Evolutionary conservation across 495 filamentous ascomycete species (phyloP).

Genomic region (Penicillium alfredii): DNA sequence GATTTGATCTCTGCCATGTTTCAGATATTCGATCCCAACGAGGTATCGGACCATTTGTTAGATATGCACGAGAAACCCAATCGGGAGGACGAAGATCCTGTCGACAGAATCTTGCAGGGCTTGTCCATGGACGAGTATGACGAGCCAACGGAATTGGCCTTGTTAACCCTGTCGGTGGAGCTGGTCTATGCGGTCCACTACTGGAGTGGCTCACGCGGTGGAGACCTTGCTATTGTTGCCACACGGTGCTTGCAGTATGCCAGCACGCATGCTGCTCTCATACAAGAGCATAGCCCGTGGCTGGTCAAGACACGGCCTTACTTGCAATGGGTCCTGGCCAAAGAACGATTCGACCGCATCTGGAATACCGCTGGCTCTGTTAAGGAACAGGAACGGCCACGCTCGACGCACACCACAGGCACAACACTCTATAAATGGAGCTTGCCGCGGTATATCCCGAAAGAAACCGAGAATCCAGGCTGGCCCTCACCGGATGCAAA

Average conservation of each 20-base stretch:
- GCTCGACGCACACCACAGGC: neutral
- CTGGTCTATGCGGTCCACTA: neutral
- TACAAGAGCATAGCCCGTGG: conserved; percentile 2
- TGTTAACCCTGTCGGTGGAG: conserved; percentile 1
- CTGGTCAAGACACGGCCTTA: conserved; percentile 7
- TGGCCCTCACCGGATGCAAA: neutral
- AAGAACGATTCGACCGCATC: conserved; percentile 4
- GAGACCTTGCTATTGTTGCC: neutral
- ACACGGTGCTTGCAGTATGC: neutral
- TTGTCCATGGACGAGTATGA: conserved; percentile 2
- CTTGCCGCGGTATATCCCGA: neutral
- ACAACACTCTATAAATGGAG: neutral
- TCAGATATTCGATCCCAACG: no score
- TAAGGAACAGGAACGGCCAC: neutral
- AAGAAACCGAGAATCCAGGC: neutral
- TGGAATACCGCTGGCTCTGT: neutral
- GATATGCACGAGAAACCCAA: no score
- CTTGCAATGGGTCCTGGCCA: conserved; percentile 12
- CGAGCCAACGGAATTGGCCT: neutral
- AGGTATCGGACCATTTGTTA: no score
- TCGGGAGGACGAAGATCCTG: no score
- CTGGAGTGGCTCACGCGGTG: neutral
- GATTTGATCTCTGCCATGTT: conserved; percentile 1
- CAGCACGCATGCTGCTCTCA: neutral
- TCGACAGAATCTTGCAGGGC: no score